These are phyloP conservation scores for Crassisporium funariophilum DNA, from an alignment of 768 basidiomycete species.

Conservation along the genomic window DNA sequence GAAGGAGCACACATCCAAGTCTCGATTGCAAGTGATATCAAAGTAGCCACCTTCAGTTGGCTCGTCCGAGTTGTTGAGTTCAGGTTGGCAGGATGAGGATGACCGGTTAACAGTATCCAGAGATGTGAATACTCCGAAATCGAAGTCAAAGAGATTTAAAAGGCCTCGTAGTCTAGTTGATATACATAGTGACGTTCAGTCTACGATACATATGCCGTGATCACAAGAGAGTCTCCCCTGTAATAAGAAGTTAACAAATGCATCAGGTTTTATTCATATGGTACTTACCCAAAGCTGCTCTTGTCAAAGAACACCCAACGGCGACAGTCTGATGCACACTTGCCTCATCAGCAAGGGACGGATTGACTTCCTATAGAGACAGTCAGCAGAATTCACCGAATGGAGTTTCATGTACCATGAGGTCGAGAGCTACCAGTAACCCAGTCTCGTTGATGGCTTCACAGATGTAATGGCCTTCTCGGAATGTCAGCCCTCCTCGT, in stretches of 20 bases:
- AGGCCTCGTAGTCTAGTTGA: neutral
- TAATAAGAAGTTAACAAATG: constrained; percentile 11
- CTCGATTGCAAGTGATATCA: too few relatives aligned
- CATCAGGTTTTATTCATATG: neutral
- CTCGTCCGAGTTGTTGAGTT: too few relatives aligned
- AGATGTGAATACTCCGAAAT: too few relatives aligned
- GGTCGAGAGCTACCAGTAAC: constrained; percentile 85
- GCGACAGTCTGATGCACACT: constrained; percentile 87
- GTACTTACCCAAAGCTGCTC: constrained; percentile 75
- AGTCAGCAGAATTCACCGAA: constrained; percentile 6
- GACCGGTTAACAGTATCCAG: too few relatives aligned
- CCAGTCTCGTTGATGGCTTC: constrained; percentile 94
- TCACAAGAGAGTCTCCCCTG: constrained; percentile 49
- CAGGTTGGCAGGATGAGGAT: too few relatives aligned
- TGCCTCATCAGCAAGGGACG: constrained; percentile 76
- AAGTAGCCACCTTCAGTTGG: too few relatives aligned
- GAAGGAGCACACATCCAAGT: too few relatives aligned
- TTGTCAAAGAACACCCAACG: constrained; percentile 84
- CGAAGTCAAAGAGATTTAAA: too few relatives aligned
- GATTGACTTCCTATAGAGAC: constrained; percentile 84
- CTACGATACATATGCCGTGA: constrained; percentile 1
- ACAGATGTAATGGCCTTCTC: constrained; percentile 98
- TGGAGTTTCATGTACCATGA: constrained; percentile 68
- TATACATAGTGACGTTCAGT: neutral
- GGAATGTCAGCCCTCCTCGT: constrained; percentile 92